Percentiles rank a stretch among this genome's conserved stretches.
These are phyloP conservation scores for Pseudocercospora cruenta DNA, from an alignment of 2,329 filamentous ascomycete genomes.

Conservation along the genomic window DNA sequence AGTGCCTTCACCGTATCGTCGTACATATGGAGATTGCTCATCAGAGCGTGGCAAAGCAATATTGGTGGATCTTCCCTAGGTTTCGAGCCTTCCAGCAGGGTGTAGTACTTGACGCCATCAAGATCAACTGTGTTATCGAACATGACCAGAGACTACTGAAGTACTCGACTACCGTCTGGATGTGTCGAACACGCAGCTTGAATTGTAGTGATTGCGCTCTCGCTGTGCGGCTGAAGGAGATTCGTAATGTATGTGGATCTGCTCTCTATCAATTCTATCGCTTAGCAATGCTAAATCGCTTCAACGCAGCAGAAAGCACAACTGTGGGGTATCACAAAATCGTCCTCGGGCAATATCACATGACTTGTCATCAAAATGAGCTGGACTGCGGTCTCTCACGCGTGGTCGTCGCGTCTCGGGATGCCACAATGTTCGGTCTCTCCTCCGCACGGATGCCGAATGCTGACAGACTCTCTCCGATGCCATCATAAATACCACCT, in stretches of 20 bases:
- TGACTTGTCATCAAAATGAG: conserved; percentile 7
- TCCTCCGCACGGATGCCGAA: conserved; percentile 6
- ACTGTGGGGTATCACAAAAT: conserved; percentile 15
- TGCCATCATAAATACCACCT: conserved; percentile 69
- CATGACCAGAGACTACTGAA: neutral
- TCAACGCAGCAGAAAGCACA: neutral
- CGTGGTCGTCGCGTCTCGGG: neutral
- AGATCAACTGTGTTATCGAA: conserved; percentile 24
- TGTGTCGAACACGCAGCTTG: neutral
- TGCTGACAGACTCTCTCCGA: conserved; percentile 50
- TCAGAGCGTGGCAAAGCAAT: conserved; percentile 37
- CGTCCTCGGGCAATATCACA: conserved; percentile 1
- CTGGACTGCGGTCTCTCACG: conserved; percentile 7
- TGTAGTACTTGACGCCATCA: conserved; percentile 34
- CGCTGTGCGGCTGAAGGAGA: neutral
- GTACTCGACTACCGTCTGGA: neutral
- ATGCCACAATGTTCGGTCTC: neutral
- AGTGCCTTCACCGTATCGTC: conserved; percentile 31
- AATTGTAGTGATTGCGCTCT: neutral
- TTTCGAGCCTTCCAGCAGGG: conserved; percentile 27
- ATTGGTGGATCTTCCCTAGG: conserved; percentile 16
- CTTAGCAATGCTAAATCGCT: neutral
- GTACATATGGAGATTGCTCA: conserved; percentile 36
- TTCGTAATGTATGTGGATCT: neutral
- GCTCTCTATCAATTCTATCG: neutral